Base-by-base conservation (phyloP, 2,329 filamentous ascomycete genomes). In the Elsinoe necatrix region DNA sequence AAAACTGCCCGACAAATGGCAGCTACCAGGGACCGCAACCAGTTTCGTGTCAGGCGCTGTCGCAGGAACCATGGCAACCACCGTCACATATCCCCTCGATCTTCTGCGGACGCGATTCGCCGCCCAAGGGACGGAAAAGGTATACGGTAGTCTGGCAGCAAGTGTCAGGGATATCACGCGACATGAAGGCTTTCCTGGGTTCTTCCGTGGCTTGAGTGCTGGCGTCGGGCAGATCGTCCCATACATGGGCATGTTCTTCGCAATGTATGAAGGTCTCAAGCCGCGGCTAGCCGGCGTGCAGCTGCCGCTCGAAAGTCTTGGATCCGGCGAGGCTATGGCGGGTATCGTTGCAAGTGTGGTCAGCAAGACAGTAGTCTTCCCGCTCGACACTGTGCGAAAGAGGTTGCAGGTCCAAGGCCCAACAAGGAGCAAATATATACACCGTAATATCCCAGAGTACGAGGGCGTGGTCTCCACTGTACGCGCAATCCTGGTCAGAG, bases 191-290 rank as follows among this genome's bases (percentile, higher is more conserved):
- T 64, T 74, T 0, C 70, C 71, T 3, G 93, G 93, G 0, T 97
- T 95, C 74, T 98, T 95, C 71, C 87, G 89, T 50, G 93, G 93
- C 2, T 75, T 95, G 31, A 80, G 80, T 1, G 91, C 92, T 1
- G 89, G 86, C 0, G 75, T 97, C 20, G 85, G 79, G 23, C 91
- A 96, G 74, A 93, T 97, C 50, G 82, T 95, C 8, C 93, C 93
- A 1, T 95, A 92, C 69, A 98, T 98, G 93, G 93, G 93, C 12
- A 77, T 95, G 1, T 97, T 98, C 75, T 98, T 98, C 72, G 81
- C 87, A 31, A 80, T 83, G 39, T 98, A 97, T 73, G 93, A 98
- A 71, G 77, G 79, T 8, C 73, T 95, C 52, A 77, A 77, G 63
- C 73, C 74, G 2, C 52, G 68, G 4, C 61, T 72, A 23, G 69